Evolutionary conservation across 768 basidiomycete species (phyloP).

Genomic region (Mycena filopes): DNA sequence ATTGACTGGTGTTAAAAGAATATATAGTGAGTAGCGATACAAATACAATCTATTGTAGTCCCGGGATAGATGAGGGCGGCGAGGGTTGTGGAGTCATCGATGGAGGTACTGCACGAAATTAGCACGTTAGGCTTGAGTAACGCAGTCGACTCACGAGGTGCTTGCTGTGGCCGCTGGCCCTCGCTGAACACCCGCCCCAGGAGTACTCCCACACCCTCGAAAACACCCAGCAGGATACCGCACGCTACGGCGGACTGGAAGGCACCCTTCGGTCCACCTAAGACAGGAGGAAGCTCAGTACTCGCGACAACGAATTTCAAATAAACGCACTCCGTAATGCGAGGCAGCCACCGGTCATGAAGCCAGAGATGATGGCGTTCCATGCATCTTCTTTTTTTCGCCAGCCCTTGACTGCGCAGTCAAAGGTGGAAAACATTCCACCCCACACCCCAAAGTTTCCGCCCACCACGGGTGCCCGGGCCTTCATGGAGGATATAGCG

Average conservation of each 20-base stretch:
- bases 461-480: slow-evolving; percentile 96
- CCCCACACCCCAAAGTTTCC: slow-evolving; percentile 98
- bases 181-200: slow-evolving; percentile 88
- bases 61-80: slow-evolving; percentile 50
- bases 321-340: slow-evolving; percentile 88
- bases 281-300: slow-evolving; percentile 17
- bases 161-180: slow-evolving; percentile 77
- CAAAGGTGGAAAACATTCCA: slow-evolving; percentile 98
- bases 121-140: slow-evolving; percentile 12
- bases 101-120: slow-evolving; percentile 58
- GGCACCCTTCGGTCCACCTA: slow-evolving; percentile 93
- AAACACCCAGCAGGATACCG: slow-evolving; percentile 94
- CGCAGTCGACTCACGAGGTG: slow-evolving; percentile 67
- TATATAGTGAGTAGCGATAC: slow-evolving; percentile 36
- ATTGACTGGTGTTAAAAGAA: slow-evolving; percentile 31
- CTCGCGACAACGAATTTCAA: slow-evolving; percentile 11
- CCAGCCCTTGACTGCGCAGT: slow-evolving; percentile 97
- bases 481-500: slow-evolving; percentile 96
- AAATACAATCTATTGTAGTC: slow-evolving; percentile 58
- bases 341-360: slow-evolving; percentile 97
- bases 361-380: slow-evolving; percentile 99
- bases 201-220: slow-evolving; percentile 95
- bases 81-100: slow-evolving; percentile 63
- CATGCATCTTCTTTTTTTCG: slow-evolving; percentile 98
- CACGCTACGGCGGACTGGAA: slow-evolving; percentile 95